Conservation (phyloP, 768 basidiomycete species). For the Phylloporus sp. region DNA sequence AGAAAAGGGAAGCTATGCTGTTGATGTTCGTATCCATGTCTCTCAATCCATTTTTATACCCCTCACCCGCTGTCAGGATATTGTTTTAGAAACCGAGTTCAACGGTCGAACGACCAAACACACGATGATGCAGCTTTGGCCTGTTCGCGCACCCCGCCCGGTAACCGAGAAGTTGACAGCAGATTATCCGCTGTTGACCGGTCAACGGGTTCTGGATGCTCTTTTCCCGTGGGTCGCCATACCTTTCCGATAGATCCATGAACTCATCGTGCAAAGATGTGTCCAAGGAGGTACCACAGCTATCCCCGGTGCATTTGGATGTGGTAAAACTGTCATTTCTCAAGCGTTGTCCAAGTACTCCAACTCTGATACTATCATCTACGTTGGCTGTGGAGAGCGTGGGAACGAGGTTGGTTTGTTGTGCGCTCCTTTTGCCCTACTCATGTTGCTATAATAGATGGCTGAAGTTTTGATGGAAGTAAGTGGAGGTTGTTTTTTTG, state of each 20-base stretch:
- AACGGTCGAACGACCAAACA: conserved; percentile 92
- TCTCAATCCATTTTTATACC: background rate
- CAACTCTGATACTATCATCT: conserved; percentile 98
- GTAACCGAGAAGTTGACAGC: conserved; percentile 94
- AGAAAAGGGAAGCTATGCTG: conserved; percentile 89
- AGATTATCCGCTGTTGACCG: conserved; percentile 86
- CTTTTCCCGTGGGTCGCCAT: conserved; percentile 75
- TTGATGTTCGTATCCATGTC: conserved; percentile 56
- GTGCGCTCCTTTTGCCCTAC: conserved; percentile 34
- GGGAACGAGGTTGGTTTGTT: conserved; percentile 75
- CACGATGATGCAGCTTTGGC: conserved; percentile 98
- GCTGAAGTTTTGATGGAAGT: conserved; percentile 99
- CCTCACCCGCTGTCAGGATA: conserved; percentile 51
- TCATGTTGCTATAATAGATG: conserved; percentile 51
- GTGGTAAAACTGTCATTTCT: conserved; percentile 98
- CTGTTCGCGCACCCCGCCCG: conserved; percentile 95
- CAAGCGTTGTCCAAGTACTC: conserved; percentile 98
- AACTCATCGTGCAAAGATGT: conserved; percentile 47
- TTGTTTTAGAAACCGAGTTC: conserved; percentile 96
- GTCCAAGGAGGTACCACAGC: conserved; percentile 96
- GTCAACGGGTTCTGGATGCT: conserved; percentile 95
- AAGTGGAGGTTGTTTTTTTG: conserved; percentile 14
- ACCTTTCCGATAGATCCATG: background rate
- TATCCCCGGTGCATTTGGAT: conserved; percentile 98
- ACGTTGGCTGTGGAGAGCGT: conserved; percentile 98